A percentile compares a stretch with the other conserved stretches of the same genome.
Conservation (phyloP, 2,329 filamentous ascomycete genomes). For the Pseudogymnoascus sp. region DNA sequence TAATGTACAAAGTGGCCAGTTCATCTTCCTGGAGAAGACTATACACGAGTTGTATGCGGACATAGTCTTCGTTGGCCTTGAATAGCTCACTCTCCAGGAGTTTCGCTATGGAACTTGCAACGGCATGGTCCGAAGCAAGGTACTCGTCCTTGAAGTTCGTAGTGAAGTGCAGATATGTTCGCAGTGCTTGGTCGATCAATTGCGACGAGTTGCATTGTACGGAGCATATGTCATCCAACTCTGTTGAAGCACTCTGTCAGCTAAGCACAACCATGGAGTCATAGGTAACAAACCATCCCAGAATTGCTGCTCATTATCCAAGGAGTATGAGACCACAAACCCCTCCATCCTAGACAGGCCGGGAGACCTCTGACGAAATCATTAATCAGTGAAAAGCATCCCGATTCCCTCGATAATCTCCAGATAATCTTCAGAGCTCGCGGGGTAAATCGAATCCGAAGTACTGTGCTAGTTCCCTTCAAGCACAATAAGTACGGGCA, state of each 20-base stretch:
- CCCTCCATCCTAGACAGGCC: constrained; percentile 34
- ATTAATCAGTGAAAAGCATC: constrained; percentile 9
- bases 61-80: constrained; percentile 67
- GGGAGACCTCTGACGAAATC: constrained; percentile 3
- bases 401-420: constrained; percentile 1
- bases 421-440: constrained; percentile 1
- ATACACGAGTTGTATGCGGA: constrained; percentile 86
- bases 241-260: constrained; percentile 32
- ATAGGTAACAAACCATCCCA: constrained; percentile 62
- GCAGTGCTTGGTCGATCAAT: constrained; percentile 75
- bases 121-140: constrained; percentile 67
- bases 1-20: constrained; percentile 66
- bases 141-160: constrained; percentile 68
- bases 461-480: neutral
- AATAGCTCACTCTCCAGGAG: constrained; percentile 73
- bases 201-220: constrained; percentile 46
- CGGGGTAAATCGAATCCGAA: neutral
- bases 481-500: neutral
- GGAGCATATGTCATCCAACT: constrained; percentile 58
- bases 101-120: constrained; percentile 70
- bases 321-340: constrained; percentile 58
- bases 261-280: neutral
- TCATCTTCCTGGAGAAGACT: constrained; percentile 88
- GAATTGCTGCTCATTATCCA: constrained; percentile 78
- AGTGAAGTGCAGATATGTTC: constrained; percentile 73